Evolutionary conservation across 345 rosid genomes (phyloP).

Genomic region (Gossypium rotundifolium): DNA sequence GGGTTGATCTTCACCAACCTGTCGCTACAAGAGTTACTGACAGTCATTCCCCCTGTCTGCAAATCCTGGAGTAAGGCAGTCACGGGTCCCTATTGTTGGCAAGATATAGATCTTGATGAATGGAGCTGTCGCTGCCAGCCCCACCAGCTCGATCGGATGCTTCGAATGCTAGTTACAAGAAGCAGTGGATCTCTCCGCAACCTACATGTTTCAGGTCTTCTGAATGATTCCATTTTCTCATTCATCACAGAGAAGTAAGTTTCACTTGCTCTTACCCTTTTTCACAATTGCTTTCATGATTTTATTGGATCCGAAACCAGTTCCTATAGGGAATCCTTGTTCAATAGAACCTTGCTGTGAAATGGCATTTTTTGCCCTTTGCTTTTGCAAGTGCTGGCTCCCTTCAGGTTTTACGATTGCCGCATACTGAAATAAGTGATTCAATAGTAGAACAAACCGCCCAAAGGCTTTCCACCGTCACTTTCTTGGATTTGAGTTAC

Average conservation of each 20-base stretch:
- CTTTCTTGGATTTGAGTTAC: conserved; percentile 79
- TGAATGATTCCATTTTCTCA: conserved; percentile 47
- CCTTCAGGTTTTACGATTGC: conserved; percentile 56
- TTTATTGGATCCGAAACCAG: not conserved
- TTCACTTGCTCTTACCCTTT: conserved; percentile 2
- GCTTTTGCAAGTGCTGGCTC: conserved; percentile 65
- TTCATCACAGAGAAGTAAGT: conserved; percentile 75
- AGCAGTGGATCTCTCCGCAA: conserved; percentile 75
- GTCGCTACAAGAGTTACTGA: conserved; percentile 56
- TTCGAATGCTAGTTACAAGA: conserved; percentile 55
- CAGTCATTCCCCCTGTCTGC: conserved; percentile 77
- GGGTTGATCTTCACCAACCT: conserved; percentile 70
- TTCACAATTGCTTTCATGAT: not conserved
- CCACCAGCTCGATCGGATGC: conserved; percentile 55
- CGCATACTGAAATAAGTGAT: conserved; percentile 55
- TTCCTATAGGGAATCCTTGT: not conserved
- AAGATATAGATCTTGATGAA: conserved; percentile 74
- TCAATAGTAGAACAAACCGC: conserved; percentile 57
- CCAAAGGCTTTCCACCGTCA: conserved; percentile 54
- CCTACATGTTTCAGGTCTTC: conserved; percentile 54
- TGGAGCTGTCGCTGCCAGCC: conserved; percentile 54
- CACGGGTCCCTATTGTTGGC: conserved; percentile 91
- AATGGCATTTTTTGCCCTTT: conserved; percentile 6
- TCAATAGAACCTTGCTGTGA: conserved; percentile 13
- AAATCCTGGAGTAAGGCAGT: conserved; percentile 80